These are phyloP conservation scores for Nakazawaea holstii DNA, from an alignment of 805 yeast genomes.

Conservation along the genomic window DNA sequence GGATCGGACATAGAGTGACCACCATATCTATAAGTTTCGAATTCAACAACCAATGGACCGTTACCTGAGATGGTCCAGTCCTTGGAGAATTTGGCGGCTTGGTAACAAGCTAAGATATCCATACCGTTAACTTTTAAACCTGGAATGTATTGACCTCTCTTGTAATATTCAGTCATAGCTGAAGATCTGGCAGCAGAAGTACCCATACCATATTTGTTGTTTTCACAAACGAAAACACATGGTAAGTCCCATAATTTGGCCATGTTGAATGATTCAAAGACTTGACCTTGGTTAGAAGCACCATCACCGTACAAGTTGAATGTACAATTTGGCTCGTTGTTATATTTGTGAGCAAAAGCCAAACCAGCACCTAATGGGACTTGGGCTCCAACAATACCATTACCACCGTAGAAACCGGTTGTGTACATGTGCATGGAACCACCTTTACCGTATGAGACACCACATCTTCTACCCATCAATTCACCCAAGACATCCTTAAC, in stretches of 20 bases:
- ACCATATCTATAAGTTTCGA: conserved; percentile 98
- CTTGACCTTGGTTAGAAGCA: conserved; percentile 99
- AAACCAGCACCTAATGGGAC: conserved; percentile 97
- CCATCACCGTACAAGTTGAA: conserved; percentile 97
- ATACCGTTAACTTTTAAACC: conserved; percentile 98
- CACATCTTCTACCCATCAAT: conserved; percentile 92
- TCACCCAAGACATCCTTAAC: conserved; percentile 90
- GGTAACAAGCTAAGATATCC: conserved; percentile 94
- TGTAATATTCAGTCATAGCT: conserved; percentile 93
- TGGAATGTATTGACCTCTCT: conserved; percentile 99
- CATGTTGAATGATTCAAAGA: conserved; percentile 96
- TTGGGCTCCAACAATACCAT: conserved; percentile 99
- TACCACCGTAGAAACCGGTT: conserved; percentile 96
- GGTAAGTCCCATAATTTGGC: conserved; percentile 98
- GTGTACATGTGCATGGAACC: conserved; percentile 99
- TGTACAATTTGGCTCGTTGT: conserved; percentile 69
- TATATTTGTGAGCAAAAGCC: conserved; percentile 97
- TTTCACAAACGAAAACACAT: conserved; percentile 92
- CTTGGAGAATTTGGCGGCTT: conserved; percentile 94
- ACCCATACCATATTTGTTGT: conserved; percentile 99
- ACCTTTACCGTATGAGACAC: conserved; percentile 97
- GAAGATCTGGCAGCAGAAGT: conserved; percentile 96
- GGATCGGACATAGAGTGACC: conserved; percentile 99
- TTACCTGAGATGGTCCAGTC: conserved; percentile 92
- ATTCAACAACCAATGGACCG: conserved; percentile 94